Evolutionary conservation across 176 grass and related monocot genomes (phyloP).

Genomic region (Alopecurus myosuroides): DNA sequence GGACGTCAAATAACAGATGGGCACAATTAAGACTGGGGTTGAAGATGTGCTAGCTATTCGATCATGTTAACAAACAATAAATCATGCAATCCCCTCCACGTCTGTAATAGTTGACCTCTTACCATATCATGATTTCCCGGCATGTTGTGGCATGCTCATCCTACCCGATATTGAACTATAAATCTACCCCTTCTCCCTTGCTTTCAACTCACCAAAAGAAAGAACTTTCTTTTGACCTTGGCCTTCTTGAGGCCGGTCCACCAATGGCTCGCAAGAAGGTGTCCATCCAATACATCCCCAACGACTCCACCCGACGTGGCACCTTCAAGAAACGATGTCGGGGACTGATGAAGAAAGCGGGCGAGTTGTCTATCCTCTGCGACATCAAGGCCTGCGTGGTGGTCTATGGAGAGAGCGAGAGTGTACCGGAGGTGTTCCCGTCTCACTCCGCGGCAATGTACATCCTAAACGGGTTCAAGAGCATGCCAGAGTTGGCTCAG

Average conservation of each 20-base stretch:
- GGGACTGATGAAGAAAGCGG: conserved; percentile 37
- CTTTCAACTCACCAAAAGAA: not conserved
- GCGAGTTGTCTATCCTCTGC: conserved; percentile 22
- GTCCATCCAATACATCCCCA: conserved; percentile 29
- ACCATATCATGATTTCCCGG: not conserved
- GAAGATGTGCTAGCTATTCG: not conserved
- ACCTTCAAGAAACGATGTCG: conserved; percentile 26
- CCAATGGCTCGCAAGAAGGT: conserved; percentile 44
- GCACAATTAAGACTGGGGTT: no score
- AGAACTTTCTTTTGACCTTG: not conserved
- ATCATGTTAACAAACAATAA: not conserved
- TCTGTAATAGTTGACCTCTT: not conserved
- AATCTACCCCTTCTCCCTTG: not conserved
- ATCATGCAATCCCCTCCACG: not conserved
- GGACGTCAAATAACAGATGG: no score
- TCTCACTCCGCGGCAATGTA: not conserved
- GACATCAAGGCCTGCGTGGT: conserved; percentile 17
- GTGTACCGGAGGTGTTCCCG: conserved; percentile 25
- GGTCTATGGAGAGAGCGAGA: conserved; percentile 22
- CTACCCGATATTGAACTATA: not conserved
- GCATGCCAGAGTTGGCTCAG: conserved; percentile 23
- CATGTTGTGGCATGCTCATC: not conserved
- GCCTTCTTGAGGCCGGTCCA: not conserved
- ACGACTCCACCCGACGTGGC: not conserved
- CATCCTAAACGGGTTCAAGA: not conserved